Conservation (phyloP, 2,329 filamentous ascomycete species). For the Cladophialophora immunda region DNA sequence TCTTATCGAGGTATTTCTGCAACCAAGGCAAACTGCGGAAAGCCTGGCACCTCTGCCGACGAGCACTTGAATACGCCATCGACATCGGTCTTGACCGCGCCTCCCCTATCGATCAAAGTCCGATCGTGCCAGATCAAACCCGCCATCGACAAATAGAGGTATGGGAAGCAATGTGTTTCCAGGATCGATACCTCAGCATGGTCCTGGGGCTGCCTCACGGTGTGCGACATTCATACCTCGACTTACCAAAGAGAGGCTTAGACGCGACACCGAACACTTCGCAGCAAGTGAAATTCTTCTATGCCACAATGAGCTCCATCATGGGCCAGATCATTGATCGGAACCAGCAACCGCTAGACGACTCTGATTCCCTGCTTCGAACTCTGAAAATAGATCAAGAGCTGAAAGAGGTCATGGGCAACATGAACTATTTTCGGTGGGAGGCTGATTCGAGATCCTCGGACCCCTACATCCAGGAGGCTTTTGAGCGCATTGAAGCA, state of each 20-base stretch:
- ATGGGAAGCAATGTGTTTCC: slow-evolving; percentile 15
- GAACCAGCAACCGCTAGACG: not conserved
- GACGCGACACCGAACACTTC: not conserved
- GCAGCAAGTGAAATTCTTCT: not conserved
- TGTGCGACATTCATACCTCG: not conserved
- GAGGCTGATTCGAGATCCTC: not conserved
- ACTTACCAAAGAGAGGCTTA: not conserved
- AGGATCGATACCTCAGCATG: slow-evolving; percentile 15
- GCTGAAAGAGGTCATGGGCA: slow-evolving; percentile 3
- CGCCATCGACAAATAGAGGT: not conserved
- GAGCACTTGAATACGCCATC: slow-evolving; percentile 14
- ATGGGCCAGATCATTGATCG: slow-evolving; percentile 11
- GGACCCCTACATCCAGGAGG: not conserved
- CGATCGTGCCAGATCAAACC: not conserved
- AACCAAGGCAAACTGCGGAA: slow-evolving; percentile 15
- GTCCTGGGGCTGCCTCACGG: slow-evolving; percentile 9
- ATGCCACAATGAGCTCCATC: slow-evolving; percentile 9
- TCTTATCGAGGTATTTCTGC: slow-evolving; percentile 16
- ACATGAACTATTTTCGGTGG: not conserved
- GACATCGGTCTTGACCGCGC: not conserved
- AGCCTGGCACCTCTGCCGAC: slow-evolving; percentile 15
- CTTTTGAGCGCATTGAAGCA: slow-evolving; percentile 11
- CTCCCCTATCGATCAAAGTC: not conserved
- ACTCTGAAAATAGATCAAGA: slow-evolving; percentile 18
- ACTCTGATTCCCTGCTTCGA: not conserved